Evolutionary conservation across 140 eudicot species (phyloP).

Genomic region (Cichorium intybus): DNA sequence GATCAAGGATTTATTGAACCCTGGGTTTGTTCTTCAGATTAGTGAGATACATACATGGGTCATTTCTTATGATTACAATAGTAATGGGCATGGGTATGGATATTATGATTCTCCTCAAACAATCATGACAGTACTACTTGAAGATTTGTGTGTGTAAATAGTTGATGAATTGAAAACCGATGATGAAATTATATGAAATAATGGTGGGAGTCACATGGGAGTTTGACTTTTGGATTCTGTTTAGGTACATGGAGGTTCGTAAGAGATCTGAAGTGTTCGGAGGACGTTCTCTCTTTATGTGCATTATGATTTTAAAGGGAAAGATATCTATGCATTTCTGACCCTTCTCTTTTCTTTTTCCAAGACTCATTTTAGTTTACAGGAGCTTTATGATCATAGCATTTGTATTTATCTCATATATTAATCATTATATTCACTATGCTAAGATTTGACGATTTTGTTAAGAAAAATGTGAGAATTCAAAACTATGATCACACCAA

Average conservation of each 20-base stretch:
- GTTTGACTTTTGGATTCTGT: conserved; percentile 26
- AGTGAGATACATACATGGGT: background rate
- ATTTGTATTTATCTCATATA: background rate
- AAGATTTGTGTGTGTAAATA: conserved; percentile 16
- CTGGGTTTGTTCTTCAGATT: conserved; percentile 21
- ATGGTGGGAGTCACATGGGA: conserved; percentile 24
- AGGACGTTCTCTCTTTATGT: conserved; percentile 10
- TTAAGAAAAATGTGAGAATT: too few species aligned
- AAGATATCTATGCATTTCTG: conserved; percentile 1
- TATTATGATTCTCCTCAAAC: background rate
- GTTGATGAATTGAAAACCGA: background rate
- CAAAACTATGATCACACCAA: too few species aligned
- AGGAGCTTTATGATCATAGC: background rate
- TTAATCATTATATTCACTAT: too few species aligned
- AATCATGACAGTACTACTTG: conserved; percentile 1
- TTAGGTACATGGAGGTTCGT: conserved; percentile 24
- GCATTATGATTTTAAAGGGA: conserved; percentile 7
- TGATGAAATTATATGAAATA: conserved; percentile 2
- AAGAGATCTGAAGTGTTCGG: conserved; percentile 9
- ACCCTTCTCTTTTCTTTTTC: background rate
- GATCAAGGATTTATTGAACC: conserved; percentile 32
- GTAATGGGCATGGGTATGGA: background rate
- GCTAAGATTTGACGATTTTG: too few species aligned
- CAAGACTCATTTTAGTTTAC: background rate
- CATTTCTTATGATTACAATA: background rate